A percentile compares a stretch with the other conserved stretches of the same genome.
phyloP scores from a whole-genome alignment of 116 monocot species.

The Posidonia oceanica region DNA sequence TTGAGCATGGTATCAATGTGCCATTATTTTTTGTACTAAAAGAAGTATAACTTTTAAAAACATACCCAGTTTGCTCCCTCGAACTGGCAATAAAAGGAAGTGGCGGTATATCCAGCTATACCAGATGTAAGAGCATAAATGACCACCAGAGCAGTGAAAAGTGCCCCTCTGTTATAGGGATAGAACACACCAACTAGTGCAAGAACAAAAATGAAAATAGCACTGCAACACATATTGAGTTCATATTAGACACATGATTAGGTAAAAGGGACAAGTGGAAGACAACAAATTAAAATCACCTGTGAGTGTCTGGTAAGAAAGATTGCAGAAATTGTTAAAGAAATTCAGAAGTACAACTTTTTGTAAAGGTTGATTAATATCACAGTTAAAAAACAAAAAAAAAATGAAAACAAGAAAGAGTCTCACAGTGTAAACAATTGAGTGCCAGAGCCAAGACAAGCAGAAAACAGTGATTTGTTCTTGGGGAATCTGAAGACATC shows the following conservation, averaged over 20 bases:
- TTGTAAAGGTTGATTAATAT: too few relatives aligned
- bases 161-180: conserved; percentile 78
- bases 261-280: background rate
- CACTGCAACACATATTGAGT: conserved; percentile 23
- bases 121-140: conserved; percentile 92
- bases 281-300: too few relatives aligned
- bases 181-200: conserved; percentile 77
- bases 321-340: background rate
- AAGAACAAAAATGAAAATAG: conserved; percentile 65
- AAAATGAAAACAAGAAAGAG: background rate
- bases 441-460: conserved; percentile 53
- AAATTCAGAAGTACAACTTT: background rate
- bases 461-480: conserved; percentile 50
- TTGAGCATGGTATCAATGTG: too few relatives aligned
- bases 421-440: conserved; percentile 69
- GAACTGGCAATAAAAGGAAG: conserved; percentile 78
- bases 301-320: background rate
- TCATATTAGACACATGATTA: background rate
- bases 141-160: conserved; percentile 76
- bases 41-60: background rate
- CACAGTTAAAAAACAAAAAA: background rate
- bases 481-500: conserved; percentile 59
- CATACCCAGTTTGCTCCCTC: conserved; percentile 83
- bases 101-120: conserved; percentile 66
- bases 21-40: too few relatives aligned